Evolutionary conservation across 1,284 basidiomycete species (phyloP).

Genomic region (Anthracocystis panici-leucophaei): DNA sequence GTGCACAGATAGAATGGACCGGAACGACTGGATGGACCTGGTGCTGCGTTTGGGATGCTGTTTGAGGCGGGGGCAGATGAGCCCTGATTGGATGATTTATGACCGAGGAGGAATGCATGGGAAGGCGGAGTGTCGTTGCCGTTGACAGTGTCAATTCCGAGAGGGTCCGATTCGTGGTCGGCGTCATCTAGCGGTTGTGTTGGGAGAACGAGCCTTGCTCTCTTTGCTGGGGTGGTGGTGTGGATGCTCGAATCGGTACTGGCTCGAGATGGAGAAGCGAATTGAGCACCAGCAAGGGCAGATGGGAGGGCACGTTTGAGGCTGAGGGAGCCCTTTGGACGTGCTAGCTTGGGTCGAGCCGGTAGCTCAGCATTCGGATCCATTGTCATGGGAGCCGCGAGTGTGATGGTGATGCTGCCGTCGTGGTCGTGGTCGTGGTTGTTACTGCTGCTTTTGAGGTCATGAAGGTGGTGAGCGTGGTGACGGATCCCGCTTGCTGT

Average conservation of each 20-base stretch:
- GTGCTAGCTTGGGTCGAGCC: conserved; percentile 19
- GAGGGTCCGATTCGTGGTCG: not conserved
- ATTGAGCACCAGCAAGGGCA: conserved; percentile 12
- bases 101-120: conserved; percentile 32
- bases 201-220: conserved; percentile 40
- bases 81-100: conserved; percentile 20
- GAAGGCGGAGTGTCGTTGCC: conserved; percentile 25
- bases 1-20: conserved; percentile 64
- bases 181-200: conserved; percentile 24
- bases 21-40: conserved; percentile 21
- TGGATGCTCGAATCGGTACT: not conserved
- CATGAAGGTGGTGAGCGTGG: conserved; percentile 9
- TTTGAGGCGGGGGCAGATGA: not conserved
- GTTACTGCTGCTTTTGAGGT: not conserved
- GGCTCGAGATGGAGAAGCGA: conserved; percentile 10
- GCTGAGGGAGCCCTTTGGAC: conserved; percentile 35
- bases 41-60: conserved; percentile 2
- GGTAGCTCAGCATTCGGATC: conserved; percentile 4
- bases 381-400: conserved; percentile 4
- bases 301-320: conserved; percentile 27
- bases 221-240: conserved; percentile 17
- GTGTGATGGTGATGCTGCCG: not conserved
- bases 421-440: too few relatives aligned
- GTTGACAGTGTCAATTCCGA: not conserved
- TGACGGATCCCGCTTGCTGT: not conserved